Conservation (phyloP, 1,284 basidiomycete species). For the Meripilus lineatus region DNA sequence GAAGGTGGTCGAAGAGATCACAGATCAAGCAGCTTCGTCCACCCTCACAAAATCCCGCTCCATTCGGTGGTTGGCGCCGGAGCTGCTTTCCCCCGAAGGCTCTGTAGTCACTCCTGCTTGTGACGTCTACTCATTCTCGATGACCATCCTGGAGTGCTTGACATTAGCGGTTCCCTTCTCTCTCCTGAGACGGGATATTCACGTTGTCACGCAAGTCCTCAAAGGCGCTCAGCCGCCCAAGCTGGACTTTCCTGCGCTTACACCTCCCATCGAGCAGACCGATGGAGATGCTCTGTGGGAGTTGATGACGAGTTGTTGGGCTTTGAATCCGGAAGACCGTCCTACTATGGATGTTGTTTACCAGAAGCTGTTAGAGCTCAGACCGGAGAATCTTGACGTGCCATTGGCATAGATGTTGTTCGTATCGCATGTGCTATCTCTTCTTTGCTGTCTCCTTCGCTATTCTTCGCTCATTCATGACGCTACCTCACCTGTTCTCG, state of each 20-base stretch:
- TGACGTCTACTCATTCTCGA: conserved; percentile 53
- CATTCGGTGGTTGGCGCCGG: conserved; percentile 54
- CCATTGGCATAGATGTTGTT: too few species aligned
- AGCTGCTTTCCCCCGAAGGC: conserved; percentile 40
- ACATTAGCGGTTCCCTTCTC: conserved; percentile 57
- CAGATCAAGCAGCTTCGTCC: conserved; percentile 37
- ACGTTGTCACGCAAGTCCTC: conserved; percentile 41
- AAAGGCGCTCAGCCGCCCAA: conserved; percentile 31
- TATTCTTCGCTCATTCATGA: too few species aligned
- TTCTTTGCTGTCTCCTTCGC: too few species aligned
- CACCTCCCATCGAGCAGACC: conserved; percentile 31
- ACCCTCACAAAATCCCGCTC: conserved; percentile 40
- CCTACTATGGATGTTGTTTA: conserved; percentile 1
- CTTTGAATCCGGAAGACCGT: conserved; percentile 3
- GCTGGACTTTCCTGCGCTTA: conserved; percentile 22
- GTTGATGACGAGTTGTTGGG: conserved; percentile 9
- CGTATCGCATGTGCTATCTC: too few species aligned
- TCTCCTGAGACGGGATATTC: conserved; percentile 39
- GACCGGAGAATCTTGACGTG: too few species aligned
- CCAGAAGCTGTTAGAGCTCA: conserved; percentile 1
- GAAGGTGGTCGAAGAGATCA: conserved; percentile 50
- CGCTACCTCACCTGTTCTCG: too few species aligned
- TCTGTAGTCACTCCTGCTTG: conserved; percentile 36
- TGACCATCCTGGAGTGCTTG: conserved; percentile 53
- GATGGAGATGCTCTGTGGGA: conserved; percentile 22